Evolutionary conservation across 306 rosid species (phyloP).

Genomic region (Vachellia collinsii): DNA sequence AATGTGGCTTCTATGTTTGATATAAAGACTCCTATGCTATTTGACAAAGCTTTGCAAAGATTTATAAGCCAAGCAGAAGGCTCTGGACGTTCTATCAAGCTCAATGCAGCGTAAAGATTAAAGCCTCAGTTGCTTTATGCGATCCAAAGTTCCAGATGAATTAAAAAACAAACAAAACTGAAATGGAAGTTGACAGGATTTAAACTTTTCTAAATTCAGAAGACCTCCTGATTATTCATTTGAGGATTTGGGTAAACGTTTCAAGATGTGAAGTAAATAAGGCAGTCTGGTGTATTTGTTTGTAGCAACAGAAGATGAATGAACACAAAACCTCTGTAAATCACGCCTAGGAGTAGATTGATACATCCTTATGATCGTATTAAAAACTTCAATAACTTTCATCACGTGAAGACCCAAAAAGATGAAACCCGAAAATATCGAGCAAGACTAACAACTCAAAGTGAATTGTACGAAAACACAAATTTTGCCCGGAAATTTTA

Average conservation of each 20-base stretch:
- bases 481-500: conserved; percentile 9
- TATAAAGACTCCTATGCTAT: not conserved
- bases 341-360: not conserved
- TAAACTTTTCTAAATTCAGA: not conserved
- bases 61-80: not conserved
- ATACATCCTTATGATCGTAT: conserved; percentile 2
- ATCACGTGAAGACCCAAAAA: too few species aligned
- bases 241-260: not conserved
- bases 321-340: not conserved
- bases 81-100: not conserved
- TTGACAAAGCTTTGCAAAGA: not conserved
- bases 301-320: not conserved
- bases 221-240: not conserved
- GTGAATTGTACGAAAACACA: not conserved
- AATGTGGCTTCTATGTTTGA: not conserved
- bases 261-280: not conserved
- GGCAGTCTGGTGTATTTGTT: not conserved
- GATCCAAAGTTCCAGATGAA: not conserved
- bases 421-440: too few species aligned
- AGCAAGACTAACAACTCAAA: too few species aligned
- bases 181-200: not conserved
- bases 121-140: not conserved
- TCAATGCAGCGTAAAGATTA: not conserved
- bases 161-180: not conserved
- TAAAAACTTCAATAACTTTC: too few species aligned